Percentiles rank a stretch among this genome's conserved stretches.
Evolutionary conservation across 192 early-diverging fungal genomes (phyloP).

Genomic region (Allomyces arbusculus): DNA sequence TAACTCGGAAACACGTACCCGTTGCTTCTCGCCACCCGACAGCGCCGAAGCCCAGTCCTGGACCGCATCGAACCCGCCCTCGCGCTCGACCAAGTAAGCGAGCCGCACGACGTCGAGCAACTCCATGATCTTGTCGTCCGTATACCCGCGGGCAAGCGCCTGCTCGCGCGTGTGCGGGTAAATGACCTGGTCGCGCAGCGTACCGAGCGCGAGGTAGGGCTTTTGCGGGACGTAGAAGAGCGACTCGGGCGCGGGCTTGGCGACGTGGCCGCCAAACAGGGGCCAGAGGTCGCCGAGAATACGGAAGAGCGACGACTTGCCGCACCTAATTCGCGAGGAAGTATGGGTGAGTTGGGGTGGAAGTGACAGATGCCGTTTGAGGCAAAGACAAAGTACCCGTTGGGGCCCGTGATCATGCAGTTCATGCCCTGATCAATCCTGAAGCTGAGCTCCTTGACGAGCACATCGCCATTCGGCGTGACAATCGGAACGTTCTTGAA

Average conservation of each 20-base stretch:
- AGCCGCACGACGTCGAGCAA: constrained; percentile 74
- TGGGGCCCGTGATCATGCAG: constrained; percentile 46
- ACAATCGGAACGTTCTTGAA: constrained; percentile 60
- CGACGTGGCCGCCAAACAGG: constrained; percentile 44
- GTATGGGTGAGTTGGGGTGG: background rate
- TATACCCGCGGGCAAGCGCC: constrained; percentile 44
- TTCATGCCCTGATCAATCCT: constrained; percentile 49
- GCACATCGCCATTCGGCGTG: constrained; percentile 47
- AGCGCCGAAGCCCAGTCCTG: constrained; percentile 79
- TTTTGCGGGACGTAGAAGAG: constrained; percentile 98
- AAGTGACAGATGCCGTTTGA: background rate
- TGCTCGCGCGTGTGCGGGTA: constrained; percentile 78
- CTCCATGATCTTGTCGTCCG: constrained; percentile 55
- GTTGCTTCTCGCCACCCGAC: constrained; percentile 92
- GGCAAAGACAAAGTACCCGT: constrained; percentile 15
- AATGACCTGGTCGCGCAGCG: constrained; percentile 89
- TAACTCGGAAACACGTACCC: constrained; percentile 17
- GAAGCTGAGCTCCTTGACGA: constrained; percentile 48
- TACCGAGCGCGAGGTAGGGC: constrained; percentile 87
- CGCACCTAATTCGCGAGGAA: constrained; percentile 7
- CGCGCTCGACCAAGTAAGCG: constrained; percentile 57
- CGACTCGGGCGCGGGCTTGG: constrained; percentile 53
- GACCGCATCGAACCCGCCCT: constrained; percentile 77
- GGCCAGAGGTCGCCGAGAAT: constrained; percentile 45
- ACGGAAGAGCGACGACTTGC: constrained; percentile 40